Base-by-base conservation (phyloP, 306 rosid genomes). In the Fragaria nilgerrensis region DNA sequence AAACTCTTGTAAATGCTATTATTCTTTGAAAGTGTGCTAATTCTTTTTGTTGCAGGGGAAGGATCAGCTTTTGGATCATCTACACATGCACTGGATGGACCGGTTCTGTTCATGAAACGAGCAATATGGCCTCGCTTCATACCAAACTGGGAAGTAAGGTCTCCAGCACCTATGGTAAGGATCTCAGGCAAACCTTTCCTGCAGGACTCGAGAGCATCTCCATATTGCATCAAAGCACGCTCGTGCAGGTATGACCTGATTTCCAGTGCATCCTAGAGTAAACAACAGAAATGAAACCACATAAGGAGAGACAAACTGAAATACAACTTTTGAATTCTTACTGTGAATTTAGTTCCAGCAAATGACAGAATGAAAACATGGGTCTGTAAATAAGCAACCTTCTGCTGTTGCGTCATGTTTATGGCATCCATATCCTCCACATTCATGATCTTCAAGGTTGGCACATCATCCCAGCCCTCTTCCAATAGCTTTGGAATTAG, bases 61-160 rank as follows among this genome's bases (percentile, higher is more conserved):
- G 77, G 78, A 20, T 27, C 77, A 19, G 75, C 29, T 14, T 78
- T 80, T 20, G 80, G 72, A 36, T 82, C 70, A 73, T 91, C 91
- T 25, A 23, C 73, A 73, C 83, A 59, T 13, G 83, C 78, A 74
- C 55, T 66, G 10, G 83, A 59, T 13, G 84, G 76, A 74, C 64
- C 70, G 2, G 83, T 89, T 84, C 82, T 84, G 85, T 92, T 83
- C 69, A 58, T 61, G 71, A 94, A 92, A 69, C 96, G 98, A 1
- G 96, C 96, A n/a, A 92, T 70, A 72, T 94, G 98, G 59, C 94
- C 96, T 82, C 98, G 84, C 79, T 92, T 94, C 96, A 94, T 92
- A 48, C 76, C 86, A 63, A 91, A 89, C 53, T 85, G 89, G 13
- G 87, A 61, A 64, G 79, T 65, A 44, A 89, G 93, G 83, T 85